phyloP scores from a whole-genome alignment of 352 stramenopile genomes.

The Plasmopara muralis region DNA sequence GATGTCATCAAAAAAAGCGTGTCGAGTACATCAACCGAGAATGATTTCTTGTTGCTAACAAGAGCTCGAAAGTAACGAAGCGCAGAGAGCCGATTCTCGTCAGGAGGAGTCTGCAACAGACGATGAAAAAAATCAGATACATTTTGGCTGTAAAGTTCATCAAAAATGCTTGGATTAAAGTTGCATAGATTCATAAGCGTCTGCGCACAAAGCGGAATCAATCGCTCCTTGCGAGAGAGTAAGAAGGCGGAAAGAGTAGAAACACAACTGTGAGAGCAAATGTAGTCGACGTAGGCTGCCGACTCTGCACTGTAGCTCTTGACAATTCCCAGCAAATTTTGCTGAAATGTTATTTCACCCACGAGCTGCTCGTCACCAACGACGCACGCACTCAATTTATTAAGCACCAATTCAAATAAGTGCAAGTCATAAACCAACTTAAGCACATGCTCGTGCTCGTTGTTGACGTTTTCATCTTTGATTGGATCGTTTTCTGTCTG shows the following conservation, averaged over 20 bases:
- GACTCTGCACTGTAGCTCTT: conserved; percentile 69
- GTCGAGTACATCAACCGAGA: conserved; percentile 56
- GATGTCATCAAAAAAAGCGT: conserved; percentile 68
- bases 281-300: conserved; percentile 48
- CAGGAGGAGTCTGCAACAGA: conserved; percentile 63
- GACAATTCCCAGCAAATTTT: conserved; percentile 63
- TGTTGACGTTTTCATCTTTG: conserved; percentile 8
- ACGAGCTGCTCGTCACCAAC: conserved; percentile 59
- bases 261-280: conserved; percentile 47
- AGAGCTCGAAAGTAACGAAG: conserved; percentile 64
- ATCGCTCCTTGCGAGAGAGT: conserved; percentile 54
- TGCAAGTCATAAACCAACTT: conserved; percentile 54
- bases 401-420: conserved; percentile 53
- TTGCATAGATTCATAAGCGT: conserved; percentile 76
- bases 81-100: conserved; percentile 66
- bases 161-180: conserved; percentile 60
- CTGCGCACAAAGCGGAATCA: conserved; percentile 61
- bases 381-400: conserved; percentile 67
- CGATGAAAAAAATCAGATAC: conserved; percentile 73
- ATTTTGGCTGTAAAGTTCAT: conserved; percentile 52
- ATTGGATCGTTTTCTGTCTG: conserved; percentile 12
- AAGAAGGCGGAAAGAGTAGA: conserved; percentile 54
- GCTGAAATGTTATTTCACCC: conserved; percentile 75
- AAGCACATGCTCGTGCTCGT: conserved; percentile 41
- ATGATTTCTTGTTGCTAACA: conserved; percentile 43